Percentiles rank a stretch among this genome's conserved stretches.
phyloP scores from a whole-genome alignment of 202 grass and related monocot genomes.

The Elaeis oleifera region DNA sequence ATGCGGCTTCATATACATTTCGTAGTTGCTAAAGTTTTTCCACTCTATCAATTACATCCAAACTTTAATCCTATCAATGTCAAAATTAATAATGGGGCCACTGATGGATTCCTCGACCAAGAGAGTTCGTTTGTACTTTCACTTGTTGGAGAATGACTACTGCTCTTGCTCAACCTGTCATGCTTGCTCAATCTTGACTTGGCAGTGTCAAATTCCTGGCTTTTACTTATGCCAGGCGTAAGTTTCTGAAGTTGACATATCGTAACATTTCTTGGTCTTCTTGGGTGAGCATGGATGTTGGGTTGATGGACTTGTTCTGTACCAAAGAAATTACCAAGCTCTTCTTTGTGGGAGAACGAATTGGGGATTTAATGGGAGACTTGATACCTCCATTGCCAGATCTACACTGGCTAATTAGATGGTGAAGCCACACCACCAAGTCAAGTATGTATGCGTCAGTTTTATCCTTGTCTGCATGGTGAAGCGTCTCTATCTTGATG shows the following conservation, averaged over 20 bases:
- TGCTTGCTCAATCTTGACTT: slow-evolving; percentile 8
- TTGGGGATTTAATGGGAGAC: slow-evolving; percentile 6
- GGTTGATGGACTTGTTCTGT: neutral
- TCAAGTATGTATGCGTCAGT: slow-evolving; percentile 31
- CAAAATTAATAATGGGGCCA: neutral
- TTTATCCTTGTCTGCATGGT: slow-evolving; percentile 36
- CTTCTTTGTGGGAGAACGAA: neutral
- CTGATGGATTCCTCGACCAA: neutral
- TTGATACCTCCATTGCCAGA: neutral
- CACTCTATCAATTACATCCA: slow-evolving; percentile 45
- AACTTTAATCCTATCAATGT: slow-evolving; percentile 47
- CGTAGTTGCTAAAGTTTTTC: slow-evolving; percentile 28
- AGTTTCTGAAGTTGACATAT: slow-evolving; percentile 2
- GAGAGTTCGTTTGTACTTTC: neutral
- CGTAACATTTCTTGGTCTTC: slow-evolving; percentile 6
- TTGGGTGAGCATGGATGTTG: neutral
- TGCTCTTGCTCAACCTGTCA: slow-evolving; percentile 17
- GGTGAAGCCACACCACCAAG: slow-evolving; percentile 36
- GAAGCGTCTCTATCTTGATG: slow-evolving; percentile 36
- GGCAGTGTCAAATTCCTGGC: slow-evolving; percentile 11
- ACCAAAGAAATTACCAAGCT: neutral
- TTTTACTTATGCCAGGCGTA: slow-evolving; percentile 8
- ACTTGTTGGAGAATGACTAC: neutral
- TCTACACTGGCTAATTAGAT: slow-evolving; percentile 23
- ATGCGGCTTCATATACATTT: neutral